phyloP scores from a whole-genome alignment of 192 early-diverging fungal genomes.

The Allomyces arbusculus region DNA sequence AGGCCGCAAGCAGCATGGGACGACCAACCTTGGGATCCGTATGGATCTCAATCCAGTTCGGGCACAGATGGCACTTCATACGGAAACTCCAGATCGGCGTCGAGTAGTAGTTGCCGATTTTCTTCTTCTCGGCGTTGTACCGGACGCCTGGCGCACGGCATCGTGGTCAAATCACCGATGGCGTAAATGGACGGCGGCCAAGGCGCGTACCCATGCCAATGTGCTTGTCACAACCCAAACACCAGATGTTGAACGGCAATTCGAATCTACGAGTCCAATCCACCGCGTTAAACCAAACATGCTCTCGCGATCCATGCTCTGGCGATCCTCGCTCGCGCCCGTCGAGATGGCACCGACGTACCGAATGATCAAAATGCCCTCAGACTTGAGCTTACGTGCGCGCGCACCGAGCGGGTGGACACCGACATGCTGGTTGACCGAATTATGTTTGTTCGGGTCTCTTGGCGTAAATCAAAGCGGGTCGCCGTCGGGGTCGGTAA shows the following conservation, averaged over 20 bases:
- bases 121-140: slow-evolving; percentile 91
- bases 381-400: slow-evolving; percentile 58
- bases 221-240: slow-evolving; percentile 59
- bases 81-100: slow-evolving; percentile 75
- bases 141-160: slow-evolving; percentile 37
- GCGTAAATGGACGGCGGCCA: not conserved
- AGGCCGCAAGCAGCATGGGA: not conserved
- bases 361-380: slow-evolving; percentile 73
- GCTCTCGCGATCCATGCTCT: not conserved
- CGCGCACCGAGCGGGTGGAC: slow-evolving; percentile 74
- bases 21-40: slow-evolving; percentile 68
- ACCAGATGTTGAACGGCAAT: slow-evolving; percentile 81
- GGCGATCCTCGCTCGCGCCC: not conserved
- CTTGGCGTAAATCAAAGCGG: not conserved
- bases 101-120: slow-evolving; percentile 65
- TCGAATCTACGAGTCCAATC: slow-evolving; percentile 36
- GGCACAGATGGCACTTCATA: slow-evolving; percentile 84
- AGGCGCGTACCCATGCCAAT: slow-evolving; percentile 48
- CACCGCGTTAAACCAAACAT: not conserved
- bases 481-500: not conserved
- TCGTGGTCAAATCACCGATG: not conserved
- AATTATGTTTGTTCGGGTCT: slow-evolving; percentile 27
- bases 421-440: slow-evolving; percentile 66
- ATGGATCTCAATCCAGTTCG: slow-evolving; percentile 71
- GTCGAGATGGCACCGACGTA: slow-evolving; percentile 4